Percentiles rank a stretch among this genome's conserved stretches.
These are phyloP conservation scores for Zoysia matrella DNA, from an alignment of 202 grass and related monocot genomes.

Conservation along the genomic window DNA sequence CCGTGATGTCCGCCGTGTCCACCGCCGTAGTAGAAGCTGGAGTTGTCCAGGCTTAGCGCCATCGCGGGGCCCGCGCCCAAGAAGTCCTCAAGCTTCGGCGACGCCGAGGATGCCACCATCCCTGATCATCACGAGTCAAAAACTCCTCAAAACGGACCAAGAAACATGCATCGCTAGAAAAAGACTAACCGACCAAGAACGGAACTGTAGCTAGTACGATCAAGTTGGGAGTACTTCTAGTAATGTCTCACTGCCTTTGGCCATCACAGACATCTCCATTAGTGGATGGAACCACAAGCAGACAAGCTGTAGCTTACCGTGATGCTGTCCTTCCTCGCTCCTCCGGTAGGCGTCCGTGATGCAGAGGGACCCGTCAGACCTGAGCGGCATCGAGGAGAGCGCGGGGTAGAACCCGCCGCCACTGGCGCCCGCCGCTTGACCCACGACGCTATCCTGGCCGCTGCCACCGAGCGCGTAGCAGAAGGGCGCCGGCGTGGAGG, in stretches of 20 bases:
- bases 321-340: slow-evolving; percentile 51
- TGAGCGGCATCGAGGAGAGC: slow-evolving; percentile 81
- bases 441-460: slow-evolving; percentile 8
- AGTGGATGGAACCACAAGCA: too few relatives aligned
- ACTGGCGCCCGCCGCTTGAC: slow-evolving; percentile 3
- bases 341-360: slow-evolving; percentile 64
- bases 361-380: slow-evolving; percentile 38
- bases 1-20: neutral
- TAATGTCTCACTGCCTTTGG: neutral
- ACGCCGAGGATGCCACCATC: slow-evolving; percentile 70
- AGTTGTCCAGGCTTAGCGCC: slow-evolving; percentile 75
- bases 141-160: slow-evolving; percentile 26
- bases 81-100: slow-evolving; percentile 97
- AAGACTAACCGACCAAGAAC: slow-evolving; percentile 34
- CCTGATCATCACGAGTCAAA: slow-evolving; percentile 32
- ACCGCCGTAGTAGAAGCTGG: slow-evolving; percentile 79
- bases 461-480: slow-evolving; percentile 50
- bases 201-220: slow-evolving; percentile 52
- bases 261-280: too few relatives aligned
- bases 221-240: slow-evolving; percentile 13
- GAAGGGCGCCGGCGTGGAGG: slow-evolving; percentile 40
- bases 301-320: slow-evolving; percentile 35
- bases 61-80: slow-evolving; percentile 80
- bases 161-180: slow-evolving; percentile 30
- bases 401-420: slow-evolving; percentile 61